phyloP scores from a whole-genome alignment of 2,329 filamentous ascomycete species.

The Coniochaeta sp. region DNA sequence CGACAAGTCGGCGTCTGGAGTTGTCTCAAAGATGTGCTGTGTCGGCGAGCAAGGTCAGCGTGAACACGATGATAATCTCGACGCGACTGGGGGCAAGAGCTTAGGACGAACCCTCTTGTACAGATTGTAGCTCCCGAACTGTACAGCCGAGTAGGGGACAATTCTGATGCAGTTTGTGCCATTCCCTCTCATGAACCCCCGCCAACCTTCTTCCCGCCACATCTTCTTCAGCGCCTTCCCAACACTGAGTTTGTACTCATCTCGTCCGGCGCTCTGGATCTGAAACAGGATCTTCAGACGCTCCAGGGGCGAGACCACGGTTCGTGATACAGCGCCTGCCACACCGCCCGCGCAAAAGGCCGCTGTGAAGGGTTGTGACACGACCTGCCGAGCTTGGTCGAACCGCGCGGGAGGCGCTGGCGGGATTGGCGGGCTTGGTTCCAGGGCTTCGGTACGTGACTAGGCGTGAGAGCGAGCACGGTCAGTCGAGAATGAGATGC shows the following conservation, averaged over 20 bases:
- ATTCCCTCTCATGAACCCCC: slow-evolving; percentile 95
- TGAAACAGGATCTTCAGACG: slow-evolving; percentile 97
- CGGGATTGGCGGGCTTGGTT: no score
- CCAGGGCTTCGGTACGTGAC: slow-evolving; percentile 6
- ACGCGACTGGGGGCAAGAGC: background rate
- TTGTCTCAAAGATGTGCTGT: slow-evolving; percentile 60
- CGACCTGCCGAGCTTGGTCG: slow-evolving; percentile 34
- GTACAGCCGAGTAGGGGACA: slow-evolving; percentile 94
- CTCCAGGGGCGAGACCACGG: slow-evolving; percentile 92
- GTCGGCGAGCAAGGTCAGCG: background rate
- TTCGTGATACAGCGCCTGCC: slow-evolving; percentile 93
- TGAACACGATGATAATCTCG: background rate
- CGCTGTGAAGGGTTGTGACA: slow-evolving; percentile 80
- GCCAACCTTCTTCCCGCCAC: slow-evolving; percentile 95
- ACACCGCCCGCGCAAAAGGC: slow-evolving; percentile 93
- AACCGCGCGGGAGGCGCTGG: slow-evolving; percentile 17
- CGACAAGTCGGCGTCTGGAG: slow-evolving; percentile 66
- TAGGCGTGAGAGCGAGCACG: background rate
- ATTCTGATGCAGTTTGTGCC: slow-evolving; percentile 98
- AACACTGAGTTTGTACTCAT: slow-evolving; percentile 90
- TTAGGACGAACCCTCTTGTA: slow-evolving; percentile 74
- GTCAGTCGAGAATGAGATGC: background rate
- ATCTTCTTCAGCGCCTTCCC: slow-evolving; percentile 86
- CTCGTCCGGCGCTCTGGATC: slow-evolving; percentile 81
- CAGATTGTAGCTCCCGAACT: slow-evolving; percentile 96